Conservation (phyloP, 768 basidiomycete species). For the Baorangia bicolor region DNA sequence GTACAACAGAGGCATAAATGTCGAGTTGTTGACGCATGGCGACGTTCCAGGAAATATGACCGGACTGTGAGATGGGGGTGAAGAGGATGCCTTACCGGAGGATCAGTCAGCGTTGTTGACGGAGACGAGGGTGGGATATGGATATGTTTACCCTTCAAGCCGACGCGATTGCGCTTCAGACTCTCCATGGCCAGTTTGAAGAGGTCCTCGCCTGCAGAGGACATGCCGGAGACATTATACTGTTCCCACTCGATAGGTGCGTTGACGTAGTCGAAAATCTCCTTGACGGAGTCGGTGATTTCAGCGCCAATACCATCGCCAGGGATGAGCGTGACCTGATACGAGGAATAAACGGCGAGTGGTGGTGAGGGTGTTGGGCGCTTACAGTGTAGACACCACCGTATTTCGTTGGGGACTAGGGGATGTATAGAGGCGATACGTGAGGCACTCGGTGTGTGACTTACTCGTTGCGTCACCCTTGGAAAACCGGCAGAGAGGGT, state of each 20-base stretch:
- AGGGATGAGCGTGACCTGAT: slow-evolving; percentile 92
- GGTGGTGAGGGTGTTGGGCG: slow-evolving; percentile 5
- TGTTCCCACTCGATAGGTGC: slow-evolving; percentile 99
- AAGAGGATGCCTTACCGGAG: slow-evolving; percentile 82
- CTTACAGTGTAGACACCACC: slow-evolving; percentile 90
- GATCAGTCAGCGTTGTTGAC: slow-evolving; percentile 4
- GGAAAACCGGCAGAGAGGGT: slow-evolving; percentile 80
- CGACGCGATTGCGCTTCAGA: slow-evolving; percentile 95
- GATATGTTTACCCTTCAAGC: slow-evolving; percentile 79
- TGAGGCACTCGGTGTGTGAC: slow-evolving; percentile 22
- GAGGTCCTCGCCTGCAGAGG: slow-evolving; percentile 88
- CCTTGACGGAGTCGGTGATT: slow-evolving; percentile 97
- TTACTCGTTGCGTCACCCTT: slow-evolving; percentile 67
- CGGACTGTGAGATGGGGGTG: slow-evolving; percentile 94
- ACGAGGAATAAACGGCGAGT: slow-evolving; percentile 22
- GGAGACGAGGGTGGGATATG: neutral
- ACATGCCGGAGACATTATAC: slow-evolving; percentile 96
- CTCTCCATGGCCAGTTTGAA: slow-evolving; percentile 99
- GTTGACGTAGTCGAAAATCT: slow-evolving; percentile 96
- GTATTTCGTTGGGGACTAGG: slow-evolving; percentile 83
- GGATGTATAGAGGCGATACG: slow-evolving; percentile 5
- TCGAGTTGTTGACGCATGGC: slow-evolving; percentile 99
- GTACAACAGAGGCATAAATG: slow-evolving; percentile 97
- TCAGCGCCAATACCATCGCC: slow-evolving; percentile 98
- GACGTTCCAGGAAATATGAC: slow-evolving; percentile 99